These are phyloP conservation scores for Phoma herbarum DNA, from an alignment of 2,329 filamentous ascomycete species.

Conservation along the genomic window DNA sequence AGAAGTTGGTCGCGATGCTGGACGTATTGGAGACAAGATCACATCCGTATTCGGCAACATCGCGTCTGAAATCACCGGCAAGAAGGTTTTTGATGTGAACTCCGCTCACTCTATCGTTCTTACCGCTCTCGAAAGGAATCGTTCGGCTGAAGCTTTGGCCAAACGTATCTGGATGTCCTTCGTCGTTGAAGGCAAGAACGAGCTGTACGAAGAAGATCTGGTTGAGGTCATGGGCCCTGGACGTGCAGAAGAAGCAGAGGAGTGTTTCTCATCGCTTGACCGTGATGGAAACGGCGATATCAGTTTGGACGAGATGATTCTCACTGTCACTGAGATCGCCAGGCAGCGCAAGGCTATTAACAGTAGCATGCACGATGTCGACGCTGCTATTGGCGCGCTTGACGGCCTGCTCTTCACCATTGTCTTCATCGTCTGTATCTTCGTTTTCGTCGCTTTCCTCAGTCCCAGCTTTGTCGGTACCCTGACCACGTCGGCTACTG, in stretches of 20 bases:
- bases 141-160: conserved; percentile 89
- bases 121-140: conserved; percentile 84
- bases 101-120: conserved; percentile 89
- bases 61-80: conserved; percentile 93
- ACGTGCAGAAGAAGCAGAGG: conserved; percentile 80
- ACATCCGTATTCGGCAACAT: conserved; percentile 93
- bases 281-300: conserved; percentile 92
- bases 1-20: conserved; percentile 69
- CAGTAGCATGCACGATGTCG: conserved; percentile 96
- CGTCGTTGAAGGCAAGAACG: conserved; percentile 86
- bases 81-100: conserved; percentile 92
- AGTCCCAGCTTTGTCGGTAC: conserved; percentile 85
- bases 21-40: conserved; percentile 89
- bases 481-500: conserved; percentile 87
- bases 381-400: conserved; percentile 89
- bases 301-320: conserved; percentile 92
- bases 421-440: conserved; percentile 80
- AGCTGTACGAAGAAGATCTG: conserved; percentile 81
- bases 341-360: conserved; percentile 87
- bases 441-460: conserved; percentile 91
- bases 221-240: conserved; percentile 83
- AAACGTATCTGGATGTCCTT: conserved; percentile 98
- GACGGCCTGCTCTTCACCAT: conserved; percentile 86
- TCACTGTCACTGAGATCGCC: conserved; percentile 84
- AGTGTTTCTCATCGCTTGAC: conserved; percentile 83